Conservation (phyloP, 768 basidiomycete genomes). For the Suillus alpinus region DNA sequence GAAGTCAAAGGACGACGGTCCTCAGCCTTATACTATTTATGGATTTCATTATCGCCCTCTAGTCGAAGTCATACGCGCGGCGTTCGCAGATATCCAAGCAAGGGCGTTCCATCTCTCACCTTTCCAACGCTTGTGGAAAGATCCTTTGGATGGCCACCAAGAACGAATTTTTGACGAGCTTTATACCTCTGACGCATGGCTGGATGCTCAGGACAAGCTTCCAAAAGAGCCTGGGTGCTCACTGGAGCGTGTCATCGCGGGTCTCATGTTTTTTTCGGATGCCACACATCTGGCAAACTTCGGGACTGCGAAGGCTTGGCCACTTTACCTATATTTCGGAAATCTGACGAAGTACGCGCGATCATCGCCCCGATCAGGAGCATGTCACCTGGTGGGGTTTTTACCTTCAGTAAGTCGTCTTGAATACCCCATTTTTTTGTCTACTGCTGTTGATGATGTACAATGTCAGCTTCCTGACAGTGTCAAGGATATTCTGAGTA, state of each 20-base stretch:
- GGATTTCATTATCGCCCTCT: slow-evolving; percentile 17
- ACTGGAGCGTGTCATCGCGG: slow-evolving; percentile 7
- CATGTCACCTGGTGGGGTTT: slow-evolving; percentile 13
- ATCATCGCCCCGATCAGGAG: slow-evolving; percentile 7
- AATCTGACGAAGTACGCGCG: slow-evolving; percentile 19
- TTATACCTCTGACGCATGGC: slow-evolving; percentile 17
- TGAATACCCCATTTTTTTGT: not conserved
- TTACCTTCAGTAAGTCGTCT: slow-evolving; percentile 15
- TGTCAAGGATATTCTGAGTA: not conserved
- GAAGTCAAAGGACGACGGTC: not conserved
- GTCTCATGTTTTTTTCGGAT: not conserved
- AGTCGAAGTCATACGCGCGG: slow-evolving; percentile 9
- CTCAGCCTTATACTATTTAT: not conserved
- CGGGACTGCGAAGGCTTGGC: slow-evolving; percentile 18
- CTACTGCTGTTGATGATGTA: not conserved
- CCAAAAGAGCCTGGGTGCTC: slow-evolving; percentile 13
- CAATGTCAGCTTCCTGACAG: not conserved
- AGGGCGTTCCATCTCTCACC: slow-evolving; percentile 21
- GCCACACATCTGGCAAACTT: slow-evolving; percentile 15
- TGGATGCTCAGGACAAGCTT: slow-evolving; percentile 16
- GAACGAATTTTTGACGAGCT: slow-evolving; percentile 17
- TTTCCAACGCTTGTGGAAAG: slow-evolving; percentile 16
- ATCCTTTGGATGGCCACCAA: not conserved
- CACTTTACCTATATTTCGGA: slow-evolving; percentile 16
- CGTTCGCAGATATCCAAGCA: slow-evolving; percentile 1